Conservation (phyloP, 179 eudicot genomes). For the Gypsophila paniculata region DNA sequence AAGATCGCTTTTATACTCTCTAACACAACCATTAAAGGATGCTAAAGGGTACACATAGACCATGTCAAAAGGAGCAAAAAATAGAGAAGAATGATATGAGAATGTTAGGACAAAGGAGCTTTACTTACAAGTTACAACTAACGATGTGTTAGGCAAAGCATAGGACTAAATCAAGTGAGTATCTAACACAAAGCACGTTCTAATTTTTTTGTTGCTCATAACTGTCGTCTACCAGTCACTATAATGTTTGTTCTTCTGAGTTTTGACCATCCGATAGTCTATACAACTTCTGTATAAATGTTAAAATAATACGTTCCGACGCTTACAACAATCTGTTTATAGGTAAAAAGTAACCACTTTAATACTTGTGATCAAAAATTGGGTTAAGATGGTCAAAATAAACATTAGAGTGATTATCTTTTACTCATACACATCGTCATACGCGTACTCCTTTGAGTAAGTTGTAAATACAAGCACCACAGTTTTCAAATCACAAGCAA, state of each 20-base stretch:
- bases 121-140: background rate
- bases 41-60: background rate
- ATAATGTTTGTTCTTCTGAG: background rate
- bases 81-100: background rate
- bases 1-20: no score
- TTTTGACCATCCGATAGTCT: background rate
- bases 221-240: background rate
- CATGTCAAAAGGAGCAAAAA: background rate
- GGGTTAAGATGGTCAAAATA: no score
- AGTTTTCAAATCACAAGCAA: no score
- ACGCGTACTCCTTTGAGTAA: no score
- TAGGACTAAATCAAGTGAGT: background rate
- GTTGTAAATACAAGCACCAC: no score
- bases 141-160: background rate
- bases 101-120: constrained; percentile 7
- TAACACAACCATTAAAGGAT: background rate
- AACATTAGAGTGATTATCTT: no score
- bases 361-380: no score
- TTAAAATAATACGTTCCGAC: no score
- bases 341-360: no score
- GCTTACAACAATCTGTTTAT: no score
- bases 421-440: no score
- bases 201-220: background rate
- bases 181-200: background rate
- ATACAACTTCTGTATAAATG: background rate